A percentile compares a stretch with the other conserved stretches of the same genome.
These are phyloP conservation scores for Starmerella geochares DNA, from an alignment of 805 yeast genomes.

Conservation along the genomic window DNA sequence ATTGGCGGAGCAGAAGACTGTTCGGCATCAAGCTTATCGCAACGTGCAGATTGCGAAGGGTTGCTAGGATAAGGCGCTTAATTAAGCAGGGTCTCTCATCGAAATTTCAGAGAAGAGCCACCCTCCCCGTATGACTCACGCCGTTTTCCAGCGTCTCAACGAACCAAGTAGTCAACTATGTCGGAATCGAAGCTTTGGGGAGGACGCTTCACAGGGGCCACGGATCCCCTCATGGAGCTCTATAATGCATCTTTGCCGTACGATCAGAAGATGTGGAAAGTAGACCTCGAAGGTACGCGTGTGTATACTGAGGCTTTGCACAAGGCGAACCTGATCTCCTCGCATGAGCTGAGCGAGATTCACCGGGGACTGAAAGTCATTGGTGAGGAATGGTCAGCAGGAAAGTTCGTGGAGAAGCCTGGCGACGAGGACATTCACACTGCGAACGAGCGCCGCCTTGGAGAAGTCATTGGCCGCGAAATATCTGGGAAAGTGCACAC, in stretches of 20 bases:
- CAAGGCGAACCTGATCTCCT: slow-evolving; percentile 64
- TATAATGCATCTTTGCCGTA: slow-evolving; percentile 96
- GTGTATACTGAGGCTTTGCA: slow-evolving; percentile 82
- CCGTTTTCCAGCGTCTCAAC: no score
- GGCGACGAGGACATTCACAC: slow-evolving; percentile 99
- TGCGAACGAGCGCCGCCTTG: slow-evolving; percentile 94
- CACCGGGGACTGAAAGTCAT: slow-evolving; percentile 71
- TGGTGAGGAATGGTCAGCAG: slow-evolving; percentile 69
- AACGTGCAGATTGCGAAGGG: no score
- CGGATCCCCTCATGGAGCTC: slow-evolving; percentile 94
- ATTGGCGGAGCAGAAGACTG: no score
- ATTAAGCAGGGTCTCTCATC: background rate
- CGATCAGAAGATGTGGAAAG: slow-evolving; percentile 88
- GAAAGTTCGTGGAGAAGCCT: slow-evolving; percentile 58
- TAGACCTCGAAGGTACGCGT: slow-evolving; percentile 86
- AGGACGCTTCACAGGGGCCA: slow-evolving; percentile 90
- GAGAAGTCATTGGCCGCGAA: slow-evolving; percentile 85
- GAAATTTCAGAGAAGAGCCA: background rate
- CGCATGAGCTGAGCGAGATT: slow-evolving; percentile 65
- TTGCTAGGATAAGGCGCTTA: no score
- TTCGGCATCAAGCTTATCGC: no score
- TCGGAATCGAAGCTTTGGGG: slow-evolving; percentile 86
- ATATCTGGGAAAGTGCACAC: slow-evolving; percentile 98
- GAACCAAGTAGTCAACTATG: background rate
- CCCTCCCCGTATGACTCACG: background rate